A percentile compares a stretch with the other conserved stretches of the same genome.
Evolutionary conservation across 2,329 filamentous ascomycete genomes (phyloP).

Genomic region (Fusarium liriodendri): DNA sequence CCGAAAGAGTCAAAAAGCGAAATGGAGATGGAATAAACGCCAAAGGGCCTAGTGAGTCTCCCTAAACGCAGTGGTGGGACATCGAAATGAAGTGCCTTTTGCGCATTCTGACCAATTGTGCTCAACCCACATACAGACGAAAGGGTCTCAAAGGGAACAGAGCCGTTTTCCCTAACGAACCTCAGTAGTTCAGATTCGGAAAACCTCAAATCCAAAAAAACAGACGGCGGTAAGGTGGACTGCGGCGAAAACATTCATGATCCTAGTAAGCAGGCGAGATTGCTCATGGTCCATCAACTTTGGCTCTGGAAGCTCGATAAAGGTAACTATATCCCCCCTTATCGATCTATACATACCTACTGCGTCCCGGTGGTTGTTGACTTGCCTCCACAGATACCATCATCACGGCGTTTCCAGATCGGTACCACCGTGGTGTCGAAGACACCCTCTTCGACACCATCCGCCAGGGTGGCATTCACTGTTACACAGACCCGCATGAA

Average conservation of each 20-base stretch:
- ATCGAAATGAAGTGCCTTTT: not conserved
- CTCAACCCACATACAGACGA: not conserved
- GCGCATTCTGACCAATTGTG: not conserved
- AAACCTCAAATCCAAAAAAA: not conserved
- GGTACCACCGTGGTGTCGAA: constrained; percentile 8
- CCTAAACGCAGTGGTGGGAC: not conserved
- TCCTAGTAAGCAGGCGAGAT: constrained; percentile 12
- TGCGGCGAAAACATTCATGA: not conserved
- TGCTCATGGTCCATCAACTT: constrained; percentile 29
- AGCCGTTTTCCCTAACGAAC: not conserved
- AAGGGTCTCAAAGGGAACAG: not conserved
- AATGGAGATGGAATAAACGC: not conserved
- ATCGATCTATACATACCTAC: not conserved
- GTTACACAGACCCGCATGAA: constrained; percentile 7
- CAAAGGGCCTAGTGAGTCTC: not conserved
- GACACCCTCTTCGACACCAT: constrained; percentile 30
- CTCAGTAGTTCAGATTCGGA: not conserved
- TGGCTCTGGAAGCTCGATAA: constrained; percentile 39
- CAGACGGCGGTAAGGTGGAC: not conserved
- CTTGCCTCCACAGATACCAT: constrained; percentile 15
- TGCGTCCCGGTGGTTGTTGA: not conserved
- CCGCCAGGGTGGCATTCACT: constrained; percentile 19
- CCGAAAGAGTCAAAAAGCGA: not conserved
- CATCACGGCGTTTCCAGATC: constrained; percentile 21
- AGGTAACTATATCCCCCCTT: not conserved